A percentile compares a stretch with the other conserved stretches of the same genome.
phyloP scores from a whole-genome alignment of 2,329 filamentous ascomycete species.

The Albifimbria verrucaria region DNA sequence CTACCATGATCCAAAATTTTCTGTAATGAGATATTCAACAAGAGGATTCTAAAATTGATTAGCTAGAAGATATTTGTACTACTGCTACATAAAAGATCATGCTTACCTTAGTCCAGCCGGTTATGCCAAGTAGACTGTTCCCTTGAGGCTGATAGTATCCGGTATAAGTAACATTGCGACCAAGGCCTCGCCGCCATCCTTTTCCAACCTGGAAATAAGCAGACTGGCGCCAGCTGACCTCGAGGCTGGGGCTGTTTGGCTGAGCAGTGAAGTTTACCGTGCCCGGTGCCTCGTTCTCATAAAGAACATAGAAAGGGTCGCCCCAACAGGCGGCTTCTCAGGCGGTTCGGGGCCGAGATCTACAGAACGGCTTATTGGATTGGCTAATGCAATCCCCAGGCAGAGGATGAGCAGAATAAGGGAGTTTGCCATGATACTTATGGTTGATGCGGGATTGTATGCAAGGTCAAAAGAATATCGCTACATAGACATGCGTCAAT shows the following conservation, averaged over 20 bases:
- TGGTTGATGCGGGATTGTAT: background rate
- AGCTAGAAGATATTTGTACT: background rate
- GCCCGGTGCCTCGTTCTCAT: background rate
- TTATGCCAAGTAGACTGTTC: background rate
- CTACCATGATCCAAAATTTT: background rate
- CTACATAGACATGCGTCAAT: background rate
- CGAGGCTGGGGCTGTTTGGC: background rate
- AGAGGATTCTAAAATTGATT: background rate
- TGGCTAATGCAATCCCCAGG: background rate
- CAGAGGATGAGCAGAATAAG: background rate
- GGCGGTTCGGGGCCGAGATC: background rate
- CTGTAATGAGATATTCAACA: background rate
- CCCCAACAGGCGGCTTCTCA: background rate
- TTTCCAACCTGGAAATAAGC: background rate
- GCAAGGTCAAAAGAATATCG: background rate
- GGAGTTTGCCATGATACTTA: background rate
- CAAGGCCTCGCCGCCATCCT: background rate
- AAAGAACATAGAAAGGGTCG: background rate
- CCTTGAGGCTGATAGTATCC: background rate
- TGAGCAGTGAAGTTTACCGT: background rate
- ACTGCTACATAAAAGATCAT: background rate
- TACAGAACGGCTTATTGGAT: background rate
- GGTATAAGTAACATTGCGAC: background rate
- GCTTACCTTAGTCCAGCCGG: background rate
- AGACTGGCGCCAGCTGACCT: background rate